Percentiles rank a stretch among this genome's conserved stretches.
Evolutionary conservation across 1,284 basidiomycete species (phyloP).

Genomic region (Trametes pubescens): DNA sequence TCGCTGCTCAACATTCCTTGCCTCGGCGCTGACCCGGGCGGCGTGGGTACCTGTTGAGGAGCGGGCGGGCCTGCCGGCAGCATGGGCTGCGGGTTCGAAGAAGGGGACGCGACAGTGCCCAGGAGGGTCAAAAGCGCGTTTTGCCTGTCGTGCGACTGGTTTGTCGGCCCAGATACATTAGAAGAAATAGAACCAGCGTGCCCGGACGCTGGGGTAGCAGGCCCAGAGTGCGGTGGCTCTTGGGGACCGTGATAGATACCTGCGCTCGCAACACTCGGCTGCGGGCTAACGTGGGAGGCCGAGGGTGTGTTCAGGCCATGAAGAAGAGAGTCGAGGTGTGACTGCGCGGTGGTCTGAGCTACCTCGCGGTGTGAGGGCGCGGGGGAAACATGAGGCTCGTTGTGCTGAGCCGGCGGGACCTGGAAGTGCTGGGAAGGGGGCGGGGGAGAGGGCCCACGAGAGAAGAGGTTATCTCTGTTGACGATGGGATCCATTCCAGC

Average conservation of each 20-base stretch:
- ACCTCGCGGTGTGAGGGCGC: conserved; percentile 45
- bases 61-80: conserved; percentile 42
- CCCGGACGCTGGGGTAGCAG: conserved; percentile 60
- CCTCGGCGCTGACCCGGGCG: conserved; percentile 69
- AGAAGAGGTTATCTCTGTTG: conserved; percentile 61
- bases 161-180: conserved; percentile 50
- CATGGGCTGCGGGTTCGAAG: conserved; percentile 47
- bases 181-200: conserved; percentile 58
- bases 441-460: conserved; percentile 65
- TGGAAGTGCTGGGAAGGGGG: conserved; percentile 48
- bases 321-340: conserved; percentile 66
- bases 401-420: conserved; percentile 31
- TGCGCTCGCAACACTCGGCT: conserved; percentile 45
- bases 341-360: conserved; percentile 48
- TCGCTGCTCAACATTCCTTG: conserved; percentile 61
- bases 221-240: conserved; percentile 56
- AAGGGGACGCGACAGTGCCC: conserved; percentile 51
- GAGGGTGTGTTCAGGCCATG: conserved; percentile 54
- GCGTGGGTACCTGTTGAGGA: conserved; percentile 70
- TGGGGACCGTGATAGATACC: conserved; percentile 45
- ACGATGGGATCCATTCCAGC: conserved; percentile 44
- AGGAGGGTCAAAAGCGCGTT: conserved; percentile 76
- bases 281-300: conserved; percentile 44
- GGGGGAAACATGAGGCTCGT: conserved; percentile 46
- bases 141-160: conserved; percentile 67